Conservation (phyloP, 108 stramenopile species). For the Schizochytrium sp. region DNA sequence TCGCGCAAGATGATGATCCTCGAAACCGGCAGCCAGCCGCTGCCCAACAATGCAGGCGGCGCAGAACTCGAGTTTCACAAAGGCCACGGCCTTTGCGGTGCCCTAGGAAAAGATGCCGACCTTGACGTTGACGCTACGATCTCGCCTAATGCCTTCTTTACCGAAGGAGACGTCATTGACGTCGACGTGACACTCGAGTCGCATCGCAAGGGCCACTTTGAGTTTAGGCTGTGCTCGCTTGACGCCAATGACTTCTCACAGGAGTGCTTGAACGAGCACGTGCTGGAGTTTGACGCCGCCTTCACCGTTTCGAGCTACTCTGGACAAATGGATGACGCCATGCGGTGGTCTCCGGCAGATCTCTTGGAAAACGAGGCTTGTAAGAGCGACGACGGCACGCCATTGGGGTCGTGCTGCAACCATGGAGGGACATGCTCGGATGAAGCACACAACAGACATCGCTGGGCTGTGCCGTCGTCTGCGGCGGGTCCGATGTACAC, state of each 20-base stretch:
- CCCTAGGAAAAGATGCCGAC: too few relatives aligned
- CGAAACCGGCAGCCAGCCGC: too few relatives aligned
- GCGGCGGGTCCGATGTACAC: neutral
- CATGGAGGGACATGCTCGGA: neutral
- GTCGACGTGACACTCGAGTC: neutral
- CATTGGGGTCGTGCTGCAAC: neutral
- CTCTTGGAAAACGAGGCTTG: too few relatives aligned
- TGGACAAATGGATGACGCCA: neutral
- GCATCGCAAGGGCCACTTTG: neutral
- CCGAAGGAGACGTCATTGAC: neutral
- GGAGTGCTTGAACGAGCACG: neutral
- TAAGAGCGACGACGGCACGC: too few relatives aligned
- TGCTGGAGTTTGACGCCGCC: neutral
- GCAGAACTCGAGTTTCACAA: neutral
- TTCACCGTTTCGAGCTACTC: neutral
- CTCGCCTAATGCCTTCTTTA: neutral
- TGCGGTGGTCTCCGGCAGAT: neutral
- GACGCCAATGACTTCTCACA: neutral
- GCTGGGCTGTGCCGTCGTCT: neutral
- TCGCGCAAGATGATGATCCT: too few relatives aligned
- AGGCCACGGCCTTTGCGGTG: neutral
- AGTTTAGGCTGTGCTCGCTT: neutral
- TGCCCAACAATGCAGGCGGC: conserved; percentile 34
- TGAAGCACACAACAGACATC: neutral
- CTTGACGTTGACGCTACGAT: neutral